Conservation (phyloP, 2,329 filamentous ascomycete genomes). For the Arthrobotrys entomopaga region DNA sequence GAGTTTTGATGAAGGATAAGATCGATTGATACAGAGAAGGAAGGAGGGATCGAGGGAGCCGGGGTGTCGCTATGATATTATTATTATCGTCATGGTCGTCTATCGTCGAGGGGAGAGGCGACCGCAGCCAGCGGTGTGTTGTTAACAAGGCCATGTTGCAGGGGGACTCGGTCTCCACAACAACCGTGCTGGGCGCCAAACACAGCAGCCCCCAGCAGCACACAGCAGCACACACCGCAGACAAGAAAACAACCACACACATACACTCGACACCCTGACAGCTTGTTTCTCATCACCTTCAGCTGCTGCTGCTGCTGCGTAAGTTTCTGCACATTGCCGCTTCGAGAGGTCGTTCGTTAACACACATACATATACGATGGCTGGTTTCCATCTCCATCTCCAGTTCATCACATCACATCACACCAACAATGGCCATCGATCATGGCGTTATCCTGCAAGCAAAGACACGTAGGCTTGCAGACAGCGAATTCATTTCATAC, state of each 20-base stretch:
- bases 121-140: constrained; percentile 34
- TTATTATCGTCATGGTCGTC: not conserved
- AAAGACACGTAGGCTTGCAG: constrained; percentile 27
- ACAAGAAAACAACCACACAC: constrained; percentile 2
- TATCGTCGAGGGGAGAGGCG: constrained; percentile 10
- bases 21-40: constrained; percentile 26
- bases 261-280: too few relatives aligned
- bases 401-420: constrained; percentile 24
- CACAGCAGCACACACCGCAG: not conserved
- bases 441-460: too few relatives aligned
- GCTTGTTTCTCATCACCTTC: too few relatives aligned
- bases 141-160: constrained; percentile 43
- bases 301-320: too few relatives aligned
- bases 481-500: not conserved
- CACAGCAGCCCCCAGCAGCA: not conserved
- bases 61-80: constrained; percentile 22
- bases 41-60: constrained; percentile 10
- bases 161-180: constrained; percentile 46
- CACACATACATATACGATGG: too few relatives aligned
- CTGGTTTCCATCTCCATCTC: too few relatives aligned
- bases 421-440: not conserved
- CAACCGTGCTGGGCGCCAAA: constrained; percentile 37
- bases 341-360: too few relatives aligned
- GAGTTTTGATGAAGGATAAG: not conserved
- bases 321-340: too few relatives aligned